Percentiles rank a stretch among this genome's conserved stretches.
phyloP scores from a whole-genome alignment of 345 rosid genomes.

The Salix udensis region DNA sequence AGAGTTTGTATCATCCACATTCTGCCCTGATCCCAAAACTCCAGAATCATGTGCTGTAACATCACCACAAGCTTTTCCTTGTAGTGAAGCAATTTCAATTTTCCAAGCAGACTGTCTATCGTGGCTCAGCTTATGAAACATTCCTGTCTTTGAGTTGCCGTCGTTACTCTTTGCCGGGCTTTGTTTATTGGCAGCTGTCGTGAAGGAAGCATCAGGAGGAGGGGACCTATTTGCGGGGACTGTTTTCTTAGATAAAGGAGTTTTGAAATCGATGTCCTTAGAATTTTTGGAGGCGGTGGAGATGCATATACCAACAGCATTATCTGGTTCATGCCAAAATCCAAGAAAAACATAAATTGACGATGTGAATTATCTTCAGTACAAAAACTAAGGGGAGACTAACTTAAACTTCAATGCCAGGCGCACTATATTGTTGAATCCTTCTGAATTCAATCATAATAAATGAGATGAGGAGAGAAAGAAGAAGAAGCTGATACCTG shows the following conservation, averaged over 20 bases:
- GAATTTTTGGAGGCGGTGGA: constrained; percentile 43
- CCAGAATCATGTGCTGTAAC: constrained; percentile 19
- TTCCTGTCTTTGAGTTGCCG: constrained; percentile 24
- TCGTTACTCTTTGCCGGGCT: constrained; percentile 31
- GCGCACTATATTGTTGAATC: neutral
- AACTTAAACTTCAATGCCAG: neutral
- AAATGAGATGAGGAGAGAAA: neutral
- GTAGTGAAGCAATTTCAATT: constrained; percentile 32
- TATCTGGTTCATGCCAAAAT: constrained; percentile 45
- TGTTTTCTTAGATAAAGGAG: constrained; percentile 49
- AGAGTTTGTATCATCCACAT: constrained; percentile 22
- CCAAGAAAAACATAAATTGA: constrained; percentile 14
- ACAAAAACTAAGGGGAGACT: neutral
- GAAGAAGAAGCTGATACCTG: constrained; percentile 25
- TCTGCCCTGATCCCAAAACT: constrained; percentile 28
- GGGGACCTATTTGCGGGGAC: constrained; percentile 61
- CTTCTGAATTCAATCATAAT: neutral
- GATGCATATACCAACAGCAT: constrained; percentile 40
- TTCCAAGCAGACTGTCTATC: constrained; percentile 31
- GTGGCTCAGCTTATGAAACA: constrained; percentile 23
- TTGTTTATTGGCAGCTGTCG: constrained; percentile 42
- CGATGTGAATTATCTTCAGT: neutral
- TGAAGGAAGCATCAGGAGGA: constrained; percentile 27
- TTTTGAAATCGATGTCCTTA: constrained; percentile 36
- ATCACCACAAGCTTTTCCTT: constrained; percentile 20